Base-by-base conservation (phyloP, 129 eudicot genomes). In the Lactuca saligna region DNA sequence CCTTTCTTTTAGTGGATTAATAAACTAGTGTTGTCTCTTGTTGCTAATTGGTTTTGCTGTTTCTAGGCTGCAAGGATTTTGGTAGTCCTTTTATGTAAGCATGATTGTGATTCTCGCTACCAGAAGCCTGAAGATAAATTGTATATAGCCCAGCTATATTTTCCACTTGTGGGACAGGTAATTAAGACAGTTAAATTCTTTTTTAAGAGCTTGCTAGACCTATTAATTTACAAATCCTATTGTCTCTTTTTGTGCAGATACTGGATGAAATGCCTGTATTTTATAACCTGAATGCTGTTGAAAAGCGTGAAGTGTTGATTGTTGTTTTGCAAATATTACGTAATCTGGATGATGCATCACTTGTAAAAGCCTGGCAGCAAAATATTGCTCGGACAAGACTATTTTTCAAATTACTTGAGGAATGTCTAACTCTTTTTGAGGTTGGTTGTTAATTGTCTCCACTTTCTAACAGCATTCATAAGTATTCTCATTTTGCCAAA, bases 201-300 rank as follows among this genome's bases (percentile, higher is more conserved):
- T 56, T 70, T 49, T 7, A 17, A 8, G 54, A 8, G 13, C 15
- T 46, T 46, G 5, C 1, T 3, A 11, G 37, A 9, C 74, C 11
- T 25, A 53, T 81, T 34, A 70, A 38, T 46, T 37, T 53, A 58
- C n/a, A 49, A 29, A 15, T 57, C n/a, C 3, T 60, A n/a, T 68
- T 37, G 48, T 25, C 39, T 16, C 11, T 61, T 17, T 17, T 65
- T 57, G 8, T 86, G 82, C 90, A 93, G 99, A 89, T 93, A 37
- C 87, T 93, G 35, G 99, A 93, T 76, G 99, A 93, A 74, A 93
- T 93, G 99, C 99, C 99, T 4, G 97, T 93, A 57, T 93, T 93
- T 77, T 93, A 93, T 86, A 93, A 93, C 81, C 87, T 93, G 76
- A 85, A 78, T 71, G 82, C 99, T 63, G 87, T 78, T 68, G 99